Conservation (phyloP, 148 eudicot species). For the Spergularia marina region DNA sequence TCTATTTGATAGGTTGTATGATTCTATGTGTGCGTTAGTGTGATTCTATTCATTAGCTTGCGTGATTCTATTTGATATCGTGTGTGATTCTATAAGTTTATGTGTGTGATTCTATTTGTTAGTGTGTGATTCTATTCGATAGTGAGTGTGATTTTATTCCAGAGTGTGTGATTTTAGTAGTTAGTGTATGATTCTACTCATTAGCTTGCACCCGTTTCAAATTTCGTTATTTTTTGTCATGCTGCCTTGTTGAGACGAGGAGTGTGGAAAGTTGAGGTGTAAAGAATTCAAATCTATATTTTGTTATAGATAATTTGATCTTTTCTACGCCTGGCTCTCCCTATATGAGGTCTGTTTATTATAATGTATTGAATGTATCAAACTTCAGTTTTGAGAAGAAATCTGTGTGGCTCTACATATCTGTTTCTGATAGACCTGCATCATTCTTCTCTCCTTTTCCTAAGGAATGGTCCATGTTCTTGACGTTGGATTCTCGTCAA, state of each 20-base stretch:
- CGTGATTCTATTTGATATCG: too few species aligned
- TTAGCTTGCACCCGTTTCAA: neutral
- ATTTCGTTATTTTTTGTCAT: neutral
- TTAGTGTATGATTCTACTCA: too few species aligned
- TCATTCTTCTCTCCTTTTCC: conserved; percentile 18
- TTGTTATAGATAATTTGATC: conserved; percentile 17
- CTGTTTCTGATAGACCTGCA: conserved; percentile 10
- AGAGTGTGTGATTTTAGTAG: too few species aligned
- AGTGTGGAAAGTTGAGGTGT: neutral
- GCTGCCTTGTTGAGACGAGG: neutral
- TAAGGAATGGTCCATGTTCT: conserved; percentile 14
- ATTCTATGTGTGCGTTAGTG: too few species aligned
- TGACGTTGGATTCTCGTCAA: conserved; percentile 1
- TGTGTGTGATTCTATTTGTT: too few species aligned
- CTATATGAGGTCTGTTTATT: neutral
- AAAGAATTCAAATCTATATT: neutral
- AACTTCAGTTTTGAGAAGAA: conserved; percentile 9
- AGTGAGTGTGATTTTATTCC: too few species aligned
- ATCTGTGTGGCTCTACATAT: conserved; percentile 12
- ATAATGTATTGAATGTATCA: conserved; percentile 26
- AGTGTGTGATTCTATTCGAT: too few species aligned
- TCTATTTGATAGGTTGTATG: too few species aligned
- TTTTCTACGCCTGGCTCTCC: conserved; percentile 19
- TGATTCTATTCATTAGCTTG: too few species aligned
- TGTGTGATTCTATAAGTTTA: too few species aligned